A percentile compares a stretch with the other conserved stretches of the same genome.
Evolutionary conservation across 352 stramenopile genomes (phyloP).

Genomic region (Pythium oligandrum): DNA sequence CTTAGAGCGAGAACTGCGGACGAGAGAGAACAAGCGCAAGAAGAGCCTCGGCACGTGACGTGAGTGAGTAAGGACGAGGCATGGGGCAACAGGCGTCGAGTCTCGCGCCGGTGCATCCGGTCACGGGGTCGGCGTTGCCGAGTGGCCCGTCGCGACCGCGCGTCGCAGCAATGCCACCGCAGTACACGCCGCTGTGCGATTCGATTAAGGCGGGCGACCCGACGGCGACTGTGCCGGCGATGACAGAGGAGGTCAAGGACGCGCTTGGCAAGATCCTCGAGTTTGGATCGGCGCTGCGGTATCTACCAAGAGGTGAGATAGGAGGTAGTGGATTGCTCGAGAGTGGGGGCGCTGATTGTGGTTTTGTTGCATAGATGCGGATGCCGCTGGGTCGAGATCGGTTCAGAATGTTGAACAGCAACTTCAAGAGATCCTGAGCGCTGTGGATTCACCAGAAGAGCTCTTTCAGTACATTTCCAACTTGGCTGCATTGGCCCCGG

Average conservation of each 20-base stretch:
- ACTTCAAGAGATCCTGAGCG: conserved; percentile 66
- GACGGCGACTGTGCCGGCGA: conserved; percentile 17
- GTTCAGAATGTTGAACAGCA: conserved; percentile 43
- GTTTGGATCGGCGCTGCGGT: conserved; percentile 41
- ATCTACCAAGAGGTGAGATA: conserved; percentile 40
- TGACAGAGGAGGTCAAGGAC: conserved; percentile 57
- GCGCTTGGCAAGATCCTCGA: conserved; percentile 67
- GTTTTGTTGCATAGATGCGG: conserved; percentile 20
- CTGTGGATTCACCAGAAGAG: conserved; percentile 72
- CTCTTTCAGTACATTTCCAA: conserved; percentile 79
- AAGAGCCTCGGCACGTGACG: not conserved
- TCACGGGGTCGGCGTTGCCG: too few relatives aligned
- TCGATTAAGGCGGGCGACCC: conserved; percentile 46
- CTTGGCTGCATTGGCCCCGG: conserved; percentile 31
- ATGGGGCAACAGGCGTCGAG: conserved; percentile 67
- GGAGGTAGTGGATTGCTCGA: too few relatives aligned
- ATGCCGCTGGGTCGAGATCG: conserved; percentile 6
- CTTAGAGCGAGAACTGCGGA: too few relatives aligned
- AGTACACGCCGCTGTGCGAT: conserved; percentile 59
- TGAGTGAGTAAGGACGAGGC: not conserved
- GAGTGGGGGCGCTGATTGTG: too few relatives aligned
- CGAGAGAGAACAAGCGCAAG: too few relatives aligned
- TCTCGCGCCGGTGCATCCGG: conserved; percentile 3
- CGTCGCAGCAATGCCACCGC: conserved; percentile 24
- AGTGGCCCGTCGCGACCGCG: too few relatives aligned